These are phyloP conservation scores for Malus hybrid DNA, from an alignment of 331 rosid genomes.

Conservation along the genomic window DNA sequence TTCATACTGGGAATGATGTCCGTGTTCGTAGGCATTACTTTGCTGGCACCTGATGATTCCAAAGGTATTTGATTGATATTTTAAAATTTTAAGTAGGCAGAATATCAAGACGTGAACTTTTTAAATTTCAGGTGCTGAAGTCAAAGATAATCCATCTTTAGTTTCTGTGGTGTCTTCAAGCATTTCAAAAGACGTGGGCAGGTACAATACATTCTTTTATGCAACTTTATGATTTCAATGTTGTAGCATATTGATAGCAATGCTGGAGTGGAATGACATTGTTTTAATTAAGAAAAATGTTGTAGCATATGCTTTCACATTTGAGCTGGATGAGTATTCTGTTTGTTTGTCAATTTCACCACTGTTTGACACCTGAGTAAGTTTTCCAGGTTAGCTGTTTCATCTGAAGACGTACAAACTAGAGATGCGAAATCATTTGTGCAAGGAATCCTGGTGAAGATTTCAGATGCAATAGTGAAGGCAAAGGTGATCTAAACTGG, in stretches of 20 bases:
- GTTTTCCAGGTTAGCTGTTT: conserved; percentile 36
- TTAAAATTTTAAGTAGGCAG: neutral
- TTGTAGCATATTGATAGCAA: neutral
- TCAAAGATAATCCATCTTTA: conserved; percentile 54
- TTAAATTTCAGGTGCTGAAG: conserved; percentile 52
- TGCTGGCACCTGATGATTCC: conserved; percentile 93
- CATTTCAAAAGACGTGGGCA: conserved; percentile 56
- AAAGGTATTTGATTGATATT: conserved; percentile 44
- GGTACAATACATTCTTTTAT: conserved; percentile 33
- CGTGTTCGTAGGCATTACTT: conserved; percentile 87
- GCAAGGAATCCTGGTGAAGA: conserved; percentile 54
- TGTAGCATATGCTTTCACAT: neutral
- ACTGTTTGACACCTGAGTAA: conserved; percentile 7
- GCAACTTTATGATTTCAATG: neutral
- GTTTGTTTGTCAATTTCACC: neutral
- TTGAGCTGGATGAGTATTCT: neutral
- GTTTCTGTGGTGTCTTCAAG: conserved; percentile 49
- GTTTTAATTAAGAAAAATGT: neutral
- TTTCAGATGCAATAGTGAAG: conserved; percentile 45
- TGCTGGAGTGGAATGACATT: neutral
- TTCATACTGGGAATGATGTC: conserved; percentile 83
- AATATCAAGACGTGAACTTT: conserved; percentile 19
- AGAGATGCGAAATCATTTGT: conserved; percentile 47
- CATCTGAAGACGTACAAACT: conserved; percentile 52
- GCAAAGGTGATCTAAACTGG: conserved; percentile 58